Base-by-base conservation (phyloP, 345 rosid genomes). In the Salix purpurea region DNA sequence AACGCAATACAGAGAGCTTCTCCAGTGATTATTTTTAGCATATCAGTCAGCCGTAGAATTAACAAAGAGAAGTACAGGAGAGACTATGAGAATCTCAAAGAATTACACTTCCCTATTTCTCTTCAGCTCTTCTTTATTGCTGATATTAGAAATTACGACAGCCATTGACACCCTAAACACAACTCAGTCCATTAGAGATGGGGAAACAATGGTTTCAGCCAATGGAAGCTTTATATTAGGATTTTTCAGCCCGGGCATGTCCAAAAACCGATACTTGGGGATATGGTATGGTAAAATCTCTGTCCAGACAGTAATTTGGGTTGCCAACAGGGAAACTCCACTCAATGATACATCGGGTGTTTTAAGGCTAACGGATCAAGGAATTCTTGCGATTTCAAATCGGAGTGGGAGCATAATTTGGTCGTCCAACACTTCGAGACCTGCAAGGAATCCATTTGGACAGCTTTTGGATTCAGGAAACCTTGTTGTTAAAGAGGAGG, bases 161-260 rank as follows among this genome's bases (percentile, higher is more conserved):
- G 69, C 56, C 16, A 50, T 42, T 61, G 76, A 73, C 68, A 73
- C 76, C 67, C 5, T 73, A 1, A 73, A 26, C 42, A 61, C 24
- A 39, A 42, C 54, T 23, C 76, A 40, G 19, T 73, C 68, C 65
- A 36, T 73, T 30, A 73, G 14, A 61, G 76, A 64, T 26, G 67
- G 36, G 6, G 67, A 73, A 5, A 24, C 56, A 23, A 9, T 73
- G 7, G 40, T 73, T 37, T 73, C 76, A 37, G 68, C 69, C 24
- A 14, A 28, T 39, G 68, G 19, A 60, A 61, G 8, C 74, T 71
- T 71, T 48, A 18, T 1, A 19, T 52, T 52, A 52, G 58, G 58
- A 18, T 52, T 19, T 52, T 52, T 52, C 58, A 52, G 58, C 58
- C 58, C 23, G 58, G 46, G 58, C 8, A 6, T 18, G 9, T 52